A percentile compares a stretch with the other conserved stretches of the same genome.
Evolutionary conservation across 768 basidiomycete species (phyloP).

Genomic region (Lentinula guzmanii): DNA sequence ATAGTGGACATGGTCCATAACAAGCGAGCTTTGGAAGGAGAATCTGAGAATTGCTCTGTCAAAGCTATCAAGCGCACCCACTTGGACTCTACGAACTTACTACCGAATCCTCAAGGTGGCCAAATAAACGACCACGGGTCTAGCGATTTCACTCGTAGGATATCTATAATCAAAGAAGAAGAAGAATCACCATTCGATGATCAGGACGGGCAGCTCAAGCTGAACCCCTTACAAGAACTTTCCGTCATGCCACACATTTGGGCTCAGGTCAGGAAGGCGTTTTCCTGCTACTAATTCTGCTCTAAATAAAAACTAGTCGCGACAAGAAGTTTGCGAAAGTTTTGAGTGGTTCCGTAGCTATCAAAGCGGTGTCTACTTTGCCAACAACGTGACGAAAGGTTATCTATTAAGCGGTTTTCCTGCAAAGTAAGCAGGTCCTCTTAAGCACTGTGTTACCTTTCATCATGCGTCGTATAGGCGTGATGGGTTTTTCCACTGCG

Average conservation of each 20-base stretch:
- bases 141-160: not conserved
- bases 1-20: not conserved
- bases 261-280: constrained; percentile 28
- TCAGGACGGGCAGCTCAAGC: not conserved
- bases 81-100: not conserved
- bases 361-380: constrained; percentile 74
- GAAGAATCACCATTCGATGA: not conserved
- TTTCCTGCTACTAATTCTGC: not conserved
- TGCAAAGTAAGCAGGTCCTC: constrained; percentile 41
- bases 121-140: not conserved
- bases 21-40: not conserved
- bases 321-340: constrained; percentile 81
- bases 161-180: too few relatives aligned
- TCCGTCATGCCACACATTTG: constrained; percentile 36
- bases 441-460: not conserved
- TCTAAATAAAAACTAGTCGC: constrained; percentile 40
- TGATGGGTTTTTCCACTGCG: constrained; percentile 58
- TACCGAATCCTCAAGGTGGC: not conserved
- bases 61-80: not conserved
- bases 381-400: constrained; percentile 56
- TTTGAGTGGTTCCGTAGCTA: constrained; percentile 72
- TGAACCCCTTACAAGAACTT: constrained; percentile 10
- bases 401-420: constrained; percentile 73
- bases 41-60: not conserved
- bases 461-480: constrained; percentile 37